phyloP scores from a whole-genome alignment of 2,329 filamentous ascomycete genomes.

The Chrysosporium keratinophilum region DNA sequence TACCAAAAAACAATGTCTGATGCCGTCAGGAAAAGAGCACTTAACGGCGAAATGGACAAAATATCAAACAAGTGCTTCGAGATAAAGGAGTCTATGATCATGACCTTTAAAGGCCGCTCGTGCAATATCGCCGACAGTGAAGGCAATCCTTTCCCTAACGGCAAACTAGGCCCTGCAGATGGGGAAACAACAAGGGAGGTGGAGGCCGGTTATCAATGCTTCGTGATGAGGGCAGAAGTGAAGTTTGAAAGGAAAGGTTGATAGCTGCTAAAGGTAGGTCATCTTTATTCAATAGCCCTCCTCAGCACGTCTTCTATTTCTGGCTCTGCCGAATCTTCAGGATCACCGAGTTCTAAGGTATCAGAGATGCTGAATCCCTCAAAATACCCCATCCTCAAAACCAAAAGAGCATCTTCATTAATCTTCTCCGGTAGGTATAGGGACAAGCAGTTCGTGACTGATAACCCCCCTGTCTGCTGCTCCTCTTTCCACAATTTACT shows the following conservation, averaged over 20 bases:
- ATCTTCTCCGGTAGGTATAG: conserved; percentile 4
- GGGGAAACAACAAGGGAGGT: not conserved
- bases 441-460: conserved; percentile 10
- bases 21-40: not conserved
- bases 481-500: conserved; percentile 14
- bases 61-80: conserved; percentile 9
- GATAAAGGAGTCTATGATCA: conserved; percentile 8
- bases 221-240: not conserved
- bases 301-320: not conserved
- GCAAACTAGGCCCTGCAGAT: conserved; percentile 1
- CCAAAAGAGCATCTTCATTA: conserved; percentile 7
- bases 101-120: conserved; percentile 4
- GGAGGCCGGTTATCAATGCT: conserved; percentile 15
- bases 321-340: conserved; percentile 1
- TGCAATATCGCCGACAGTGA: conserved; percentile 10
- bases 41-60: conserved; percentile 6
- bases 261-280: not conserved
- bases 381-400: conserved; percentile 5
- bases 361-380: conserved; percentile 7
- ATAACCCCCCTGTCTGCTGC: conserved; percentile 6
- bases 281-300: not conserved
- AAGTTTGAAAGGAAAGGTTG: conserved; percentile 1
- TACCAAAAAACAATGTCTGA: not conserved
- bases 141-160: conserved; percentile 1
- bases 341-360: conserved; percentile 4